Evolutionary conservation across 2,329 filamentous ascomycete species (phyloP).

Genomic region (Aspergillus thermomutatus): DNA sequence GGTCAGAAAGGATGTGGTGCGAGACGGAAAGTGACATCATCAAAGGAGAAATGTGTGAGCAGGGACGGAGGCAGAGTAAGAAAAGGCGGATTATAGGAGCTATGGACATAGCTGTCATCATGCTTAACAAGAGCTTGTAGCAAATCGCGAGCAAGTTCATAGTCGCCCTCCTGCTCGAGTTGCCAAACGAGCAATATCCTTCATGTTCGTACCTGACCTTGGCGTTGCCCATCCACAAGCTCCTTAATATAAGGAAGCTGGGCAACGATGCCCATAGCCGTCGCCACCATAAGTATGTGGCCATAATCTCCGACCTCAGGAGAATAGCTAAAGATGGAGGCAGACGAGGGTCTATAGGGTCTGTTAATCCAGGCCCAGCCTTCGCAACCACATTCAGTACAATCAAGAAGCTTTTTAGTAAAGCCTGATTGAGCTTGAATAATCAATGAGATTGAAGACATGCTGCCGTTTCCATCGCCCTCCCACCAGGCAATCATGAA

Average conservation of each 20-base stretch:
- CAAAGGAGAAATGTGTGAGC: no score
- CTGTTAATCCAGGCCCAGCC: constrained; percentile 24
- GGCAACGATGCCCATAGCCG: constrained; percentile 33
- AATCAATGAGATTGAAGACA: constrained; percentile 20
- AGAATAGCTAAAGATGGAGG: constrained; percentile 9
- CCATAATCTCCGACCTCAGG: constrained; percentile 23
- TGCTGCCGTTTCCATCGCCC: constrained; percentile 9
- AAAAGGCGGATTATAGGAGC: no score
- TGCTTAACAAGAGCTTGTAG: constrained; percentile 18
- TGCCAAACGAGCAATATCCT: constrained; percentile 29
- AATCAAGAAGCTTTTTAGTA: constrained; percentile 13
- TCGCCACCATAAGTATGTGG: constrained; percentile 33
- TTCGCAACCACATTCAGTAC: constrained; percentile 2
- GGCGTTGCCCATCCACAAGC: constrained; percentile 27
- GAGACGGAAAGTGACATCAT: no score
- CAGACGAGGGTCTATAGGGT: constrained; percentile 21
- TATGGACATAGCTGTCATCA: constrained; percentile 18
- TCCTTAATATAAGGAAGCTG: constrained; percentile 35
- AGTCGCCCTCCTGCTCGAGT: constrained; percentile 19
- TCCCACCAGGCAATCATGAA: constrained; percentile 27
- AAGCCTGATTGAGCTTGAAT: constrained; percentile 20
- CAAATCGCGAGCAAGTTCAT: constrained; percentile 16
- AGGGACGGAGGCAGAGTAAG: no score
- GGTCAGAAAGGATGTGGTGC: no score
- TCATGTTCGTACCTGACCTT: constrained; percentile 17